These are phyloP conservation scores for Fagopyrum homotropicum DNA, from an alignment of 148 eudicot species.

Conservation along the genomic window DNA sequence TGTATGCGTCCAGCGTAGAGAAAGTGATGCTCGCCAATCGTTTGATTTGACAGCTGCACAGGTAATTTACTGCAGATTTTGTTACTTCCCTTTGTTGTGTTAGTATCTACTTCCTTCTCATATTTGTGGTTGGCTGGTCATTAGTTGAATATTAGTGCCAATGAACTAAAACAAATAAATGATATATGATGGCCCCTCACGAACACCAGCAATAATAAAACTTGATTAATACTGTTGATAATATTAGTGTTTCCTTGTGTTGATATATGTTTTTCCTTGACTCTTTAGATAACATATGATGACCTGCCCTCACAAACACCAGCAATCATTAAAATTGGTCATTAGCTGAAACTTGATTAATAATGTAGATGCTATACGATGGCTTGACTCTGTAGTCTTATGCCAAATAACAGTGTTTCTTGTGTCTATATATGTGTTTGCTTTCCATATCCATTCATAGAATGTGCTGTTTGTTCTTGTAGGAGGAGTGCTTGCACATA, in stretches of 20 bases:
- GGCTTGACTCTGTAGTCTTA: neutral
- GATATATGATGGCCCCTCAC: neutral
- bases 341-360: too few species aligned
- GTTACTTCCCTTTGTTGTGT: neutral
- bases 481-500: conserved; percentile 85
- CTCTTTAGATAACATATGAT: neutral
- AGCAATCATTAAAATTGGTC: neutral
- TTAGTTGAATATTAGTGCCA: neutral
- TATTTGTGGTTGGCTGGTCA: neutral
- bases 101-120: neutral
- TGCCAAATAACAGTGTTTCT: neutral
- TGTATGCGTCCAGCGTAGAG: conserved; percentile 95
- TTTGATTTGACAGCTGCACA: conserved; percentile 83
- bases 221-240: neutral
- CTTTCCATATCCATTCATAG: conserved; percentile 1
- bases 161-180: neutral
- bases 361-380: too few species aligned
- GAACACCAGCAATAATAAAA: neutral
- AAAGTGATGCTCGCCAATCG: conserved; percentile 81
- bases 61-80: conserved; percentile 35
- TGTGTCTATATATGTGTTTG: neutral
- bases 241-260: neutral
- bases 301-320: neutral
- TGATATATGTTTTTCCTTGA: neutral
- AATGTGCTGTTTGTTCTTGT: conserved; percentile 11